Conservation (phyloP, 2,329 filamentous ascomycete genomes). For the Pseudogymnoascus sp. region DNA sequence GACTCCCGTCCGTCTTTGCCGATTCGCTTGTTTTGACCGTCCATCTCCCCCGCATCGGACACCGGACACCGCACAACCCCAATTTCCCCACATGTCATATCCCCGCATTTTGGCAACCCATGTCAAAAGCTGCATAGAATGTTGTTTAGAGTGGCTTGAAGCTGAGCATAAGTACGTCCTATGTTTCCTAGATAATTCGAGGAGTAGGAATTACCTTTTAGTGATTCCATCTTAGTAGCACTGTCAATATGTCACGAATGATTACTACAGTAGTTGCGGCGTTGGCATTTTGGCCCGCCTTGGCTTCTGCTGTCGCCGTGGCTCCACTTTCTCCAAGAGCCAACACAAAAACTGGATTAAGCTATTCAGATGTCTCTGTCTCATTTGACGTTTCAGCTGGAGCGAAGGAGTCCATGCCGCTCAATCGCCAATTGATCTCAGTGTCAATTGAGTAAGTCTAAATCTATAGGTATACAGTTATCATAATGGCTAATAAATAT, state of each 20-base stretch:
- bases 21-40: background rate
- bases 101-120: background rate
- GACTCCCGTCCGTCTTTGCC: background rate
- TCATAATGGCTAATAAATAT: background rate
- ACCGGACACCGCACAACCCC: background rate
- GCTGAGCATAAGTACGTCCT: background rate
- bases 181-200: background rate
- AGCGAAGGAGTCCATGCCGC: background rate
- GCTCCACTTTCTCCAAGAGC: background rate
- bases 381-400: background rate
- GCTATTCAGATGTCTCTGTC: background rate
- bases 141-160: background rate
- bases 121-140: background rate
- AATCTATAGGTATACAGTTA: background rate
- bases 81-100: background rate
- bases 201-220: background rate
- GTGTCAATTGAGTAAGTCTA: background rate
- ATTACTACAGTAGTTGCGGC: background rate
- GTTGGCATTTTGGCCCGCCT: background rate
- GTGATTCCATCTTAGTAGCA: background rate
- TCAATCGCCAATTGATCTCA: background rate
- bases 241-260: background rate
- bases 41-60: background rate
- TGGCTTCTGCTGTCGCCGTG: background rate
- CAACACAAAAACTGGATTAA: background rate